Evolutionary conservation across 805 yeast species (phyloP), one percentile per base, ranked within the genome.

Genomic region (Teunomyces aglyptinius): DNA sequence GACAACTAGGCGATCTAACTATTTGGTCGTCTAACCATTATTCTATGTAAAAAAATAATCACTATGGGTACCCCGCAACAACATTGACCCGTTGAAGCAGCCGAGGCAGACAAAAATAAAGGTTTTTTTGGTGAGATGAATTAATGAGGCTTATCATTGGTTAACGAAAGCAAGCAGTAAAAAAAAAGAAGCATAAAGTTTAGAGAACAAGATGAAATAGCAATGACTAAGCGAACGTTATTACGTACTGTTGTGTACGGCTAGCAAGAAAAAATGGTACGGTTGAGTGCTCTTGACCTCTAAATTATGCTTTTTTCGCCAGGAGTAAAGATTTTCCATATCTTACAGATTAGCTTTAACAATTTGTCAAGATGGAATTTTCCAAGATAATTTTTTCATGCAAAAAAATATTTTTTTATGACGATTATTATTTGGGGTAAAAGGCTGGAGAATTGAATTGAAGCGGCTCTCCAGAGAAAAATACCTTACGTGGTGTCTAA

Each of bases 61-160:
- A 11, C 18, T 15, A 8, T 12, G 18, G 8, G 18, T 36, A 36
- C 44, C 44, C 44, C 44, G 44, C 44, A 42, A 42, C 29, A 42
- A 42, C 44, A 32, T 42, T 42, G n/a, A 33, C 44, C 44, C 44
- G 44, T 39, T 3, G n/a, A 36, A 11, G 16, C 27, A 5, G 39
- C 39, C 39, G 39, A 36, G 39, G 18, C 20, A 33, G 11, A n/a
- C 5, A 36, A 36, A 31, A 31, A 11, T 31, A 15, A 12, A 31
- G 18, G 16, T 13, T 13, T 31, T 7, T 31, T 31, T n/a, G 16
- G 10, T 7, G 10, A 7, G 33, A 31, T 15, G 16, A n/a, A 15
- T 5, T 5, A 13, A 13, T n/a, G 33, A 8, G 16, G 33, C 33
- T 31, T 13, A 31, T 8, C 18, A 8, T 31, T 31, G 33, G 12